Base-by-base conservation (phyloP, 2,329 filamentous ascomycete genomes). In the Neopestalotiopsis clavispora region DNA sequence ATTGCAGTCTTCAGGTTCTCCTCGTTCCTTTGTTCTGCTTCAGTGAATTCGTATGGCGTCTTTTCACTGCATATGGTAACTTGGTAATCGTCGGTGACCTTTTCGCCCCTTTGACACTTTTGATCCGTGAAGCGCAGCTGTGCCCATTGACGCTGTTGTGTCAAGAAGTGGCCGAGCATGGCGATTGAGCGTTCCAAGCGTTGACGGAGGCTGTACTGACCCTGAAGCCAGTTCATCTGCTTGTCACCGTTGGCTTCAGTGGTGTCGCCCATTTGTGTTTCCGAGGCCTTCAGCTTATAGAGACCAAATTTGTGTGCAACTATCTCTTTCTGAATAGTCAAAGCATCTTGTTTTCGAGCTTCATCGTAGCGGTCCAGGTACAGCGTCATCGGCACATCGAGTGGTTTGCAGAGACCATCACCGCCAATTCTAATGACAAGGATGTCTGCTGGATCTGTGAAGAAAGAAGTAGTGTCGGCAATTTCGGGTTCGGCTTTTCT, bases 291-390 rank as follows among this genome's bases (percentile, higher is more conserved):
- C 4, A 64, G 70, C 14, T 32, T 49, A 4, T 12, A 45, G 30
- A 67, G 52, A 14, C 23, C 20, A 59, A 62, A 72, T 61, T 72
- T 77, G 13, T 75, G 67, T 40, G 71, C 62, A 34, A 73, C 72
- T 17, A 78, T 72, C 72, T 80, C 68, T 65, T 72, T 71, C 69
- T 84, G 83, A 57, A 88, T 85, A 7, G 81, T 79, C 9, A 82
- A 70, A 14, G 86, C 84, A 66, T 85, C 82, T 12, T 84, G 78
- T 67, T 82, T 84, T 14, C 83, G 81, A 12, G 73, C 76, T 62
- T 80, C 78, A 65, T 87, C 75, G 68, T 89, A 89, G n/a, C 82
- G 83, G 74, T 89, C 87, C 1, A 85, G 83, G 71, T 87, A 89
- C 70, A 88, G 83, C 13, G 84, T 77, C 57, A 79, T 77, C 5